These are phyloP conservation scores for Acanthochlamys bracteata DNA, from an alignment of 106 monocot species.

Conservation along the genomic window DNA sequence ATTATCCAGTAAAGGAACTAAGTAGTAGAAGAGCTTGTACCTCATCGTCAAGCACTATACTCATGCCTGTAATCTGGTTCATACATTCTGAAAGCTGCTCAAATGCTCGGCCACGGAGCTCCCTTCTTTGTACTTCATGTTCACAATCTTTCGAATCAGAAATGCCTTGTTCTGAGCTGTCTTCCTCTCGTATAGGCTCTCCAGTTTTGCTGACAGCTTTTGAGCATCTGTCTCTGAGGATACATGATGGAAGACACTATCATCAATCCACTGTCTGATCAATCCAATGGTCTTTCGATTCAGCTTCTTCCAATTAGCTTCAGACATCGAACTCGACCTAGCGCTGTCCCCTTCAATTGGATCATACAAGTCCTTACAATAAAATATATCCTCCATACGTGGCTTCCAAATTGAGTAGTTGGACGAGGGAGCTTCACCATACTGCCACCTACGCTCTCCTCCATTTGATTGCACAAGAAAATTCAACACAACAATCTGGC, in stretches of 20 bases:
- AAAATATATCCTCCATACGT: background rate
- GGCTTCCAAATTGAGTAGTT: background rate
- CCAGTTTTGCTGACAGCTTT: background rate
- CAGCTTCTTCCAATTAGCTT: background rate
- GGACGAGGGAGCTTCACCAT: background rate
- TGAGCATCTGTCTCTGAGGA: background rate
- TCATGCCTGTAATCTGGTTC: background rate
- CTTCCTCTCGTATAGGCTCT: background rate
- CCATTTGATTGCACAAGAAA: background rate
- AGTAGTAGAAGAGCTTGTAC: background rate
- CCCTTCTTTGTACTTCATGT: conserved; percentile 5
- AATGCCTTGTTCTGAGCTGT: background rate
- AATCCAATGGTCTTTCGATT: background rate
- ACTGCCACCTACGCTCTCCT: background rate
- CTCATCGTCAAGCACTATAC: conserved; percentile 1
- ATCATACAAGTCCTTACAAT: background rate
- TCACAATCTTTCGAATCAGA: background rate
- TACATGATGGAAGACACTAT: conserved; percentile 3
- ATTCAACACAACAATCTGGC: background rate
- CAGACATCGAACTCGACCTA: background rate
- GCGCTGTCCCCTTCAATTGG: background rate
- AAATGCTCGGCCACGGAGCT: background rate
- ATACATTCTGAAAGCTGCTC: background rate
- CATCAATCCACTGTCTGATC: conserved; percentile 3
- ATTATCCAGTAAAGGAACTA: background rate